These are phyloP conservation scores for Trichoderma reesei DNA, from an alignment of 495 filamentous ascomycete genomes.

Conservation along the genomic window DNA sequence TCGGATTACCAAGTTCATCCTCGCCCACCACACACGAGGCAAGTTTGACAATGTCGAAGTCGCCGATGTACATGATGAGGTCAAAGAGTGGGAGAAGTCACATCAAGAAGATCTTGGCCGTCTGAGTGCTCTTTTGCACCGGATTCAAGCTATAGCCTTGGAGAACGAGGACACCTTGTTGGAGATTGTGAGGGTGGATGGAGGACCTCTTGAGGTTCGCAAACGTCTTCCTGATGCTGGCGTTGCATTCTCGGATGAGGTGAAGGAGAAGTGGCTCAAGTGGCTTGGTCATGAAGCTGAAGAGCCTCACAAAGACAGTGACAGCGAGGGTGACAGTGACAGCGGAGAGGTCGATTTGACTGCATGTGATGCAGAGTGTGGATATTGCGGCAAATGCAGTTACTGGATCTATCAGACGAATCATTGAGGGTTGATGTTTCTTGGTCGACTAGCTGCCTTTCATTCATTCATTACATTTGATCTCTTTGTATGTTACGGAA, in stretches of 20 bases:
- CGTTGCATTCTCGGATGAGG: background rate
- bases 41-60: slow-evolving; percentile 45
- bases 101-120: slow-evolving; percentile 29
- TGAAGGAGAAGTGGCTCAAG: slow-evolving; percentile 7
- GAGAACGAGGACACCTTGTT: slow-evolving; percentile 17
- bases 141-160: slow-evolving; percentile 29
- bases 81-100: slow-evolving; percentile 44
- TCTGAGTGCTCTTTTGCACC: slow-evolving; percentile 34
- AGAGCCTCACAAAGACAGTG: background rate
- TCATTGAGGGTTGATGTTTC: background rate
- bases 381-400: slow-evolving; percentile 28
- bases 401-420: background rate
- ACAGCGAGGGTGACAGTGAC: background rate
- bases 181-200: background rate
- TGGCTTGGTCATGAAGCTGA: slow-evolving; percentile 25
- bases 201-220: background rate
- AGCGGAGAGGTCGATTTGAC: slow-evolving; percentile 27
- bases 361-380: slow-evolving; percentile 30
- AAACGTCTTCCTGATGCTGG: background rate
- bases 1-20: slow-evolving; percentile 52
- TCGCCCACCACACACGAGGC: slow-evolving; percentile 48
- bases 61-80: slow-evolving; percentile 30
- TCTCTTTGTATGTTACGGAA: background rate
- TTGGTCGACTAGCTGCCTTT: background rate
- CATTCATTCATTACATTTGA: background rate